Conservation (phyloP, 768 basidiomycete species). For the Rhizopogon vesiculosus region DNA sequence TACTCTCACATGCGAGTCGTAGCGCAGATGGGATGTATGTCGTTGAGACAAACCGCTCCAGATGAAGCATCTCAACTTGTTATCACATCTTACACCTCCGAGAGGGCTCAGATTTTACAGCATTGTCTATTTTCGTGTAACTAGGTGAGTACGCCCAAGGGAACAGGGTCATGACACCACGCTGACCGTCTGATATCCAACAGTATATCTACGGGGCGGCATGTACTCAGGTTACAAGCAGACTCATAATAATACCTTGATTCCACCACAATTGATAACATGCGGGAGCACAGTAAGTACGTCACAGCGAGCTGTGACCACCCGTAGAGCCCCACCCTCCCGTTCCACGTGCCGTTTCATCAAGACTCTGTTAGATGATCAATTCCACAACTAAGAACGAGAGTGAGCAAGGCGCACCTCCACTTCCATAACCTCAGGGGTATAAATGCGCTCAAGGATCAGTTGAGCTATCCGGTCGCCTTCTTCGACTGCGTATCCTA, state of each 20-base stretch:
- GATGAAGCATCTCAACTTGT: conserved; percentile 7
- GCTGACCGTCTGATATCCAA: neutral
- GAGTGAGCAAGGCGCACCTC: conserved; percentile 44
- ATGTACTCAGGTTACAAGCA: too few species aligned
- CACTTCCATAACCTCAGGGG: conserved; percentile 83
- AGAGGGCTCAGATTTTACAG: neutral
- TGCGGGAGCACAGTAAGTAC: conserved; percentile 2
- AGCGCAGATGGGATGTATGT: conserved; percentile 51
- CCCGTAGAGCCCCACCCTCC: conserved; percentile 96
- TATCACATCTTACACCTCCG: too few species aligned
- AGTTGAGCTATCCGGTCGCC: conserved; percentile 97
- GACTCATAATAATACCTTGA: neutral
- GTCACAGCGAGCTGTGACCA: conserved; percentile 56
- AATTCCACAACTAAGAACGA: conserved; percentile 5
- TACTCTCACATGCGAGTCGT: conserved; percentile 50
- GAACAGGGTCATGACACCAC: neutral
- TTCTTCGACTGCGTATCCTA: conserved; percentile 59
- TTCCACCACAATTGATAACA: neutral
- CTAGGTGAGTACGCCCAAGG: neutral
- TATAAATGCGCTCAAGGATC: conserved; percentile 86
- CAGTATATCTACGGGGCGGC: neutral
- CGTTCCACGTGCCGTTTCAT: conserved; percentile 77
- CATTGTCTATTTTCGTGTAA: neutral
- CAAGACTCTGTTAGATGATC: conserved; percentile 57
- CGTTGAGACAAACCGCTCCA: conserved; percentile 43